Evolutionary conservation across 108 stramenopile species (phyloP).

Genomic region (Thalassiosira profunda): DNA sequence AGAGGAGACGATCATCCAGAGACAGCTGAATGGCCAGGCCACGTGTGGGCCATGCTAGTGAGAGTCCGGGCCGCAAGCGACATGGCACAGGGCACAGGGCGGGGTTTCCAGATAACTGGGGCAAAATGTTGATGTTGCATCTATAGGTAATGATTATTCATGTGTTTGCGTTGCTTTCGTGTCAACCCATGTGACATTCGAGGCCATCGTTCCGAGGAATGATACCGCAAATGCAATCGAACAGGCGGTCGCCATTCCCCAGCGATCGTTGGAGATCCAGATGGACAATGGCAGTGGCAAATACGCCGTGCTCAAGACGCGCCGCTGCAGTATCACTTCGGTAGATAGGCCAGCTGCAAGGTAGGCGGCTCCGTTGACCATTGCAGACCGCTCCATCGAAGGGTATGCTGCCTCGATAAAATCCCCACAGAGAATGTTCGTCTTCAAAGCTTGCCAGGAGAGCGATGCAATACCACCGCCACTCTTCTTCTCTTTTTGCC

Average conservation of each 20-base stretch:
- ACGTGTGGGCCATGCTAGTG: no score
- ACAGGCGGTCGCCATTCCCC: constrained; percentile 41
- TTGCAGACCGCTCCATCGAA: constrained; percentile 61
- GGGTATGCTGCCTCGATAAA: constrained; percentile 92
- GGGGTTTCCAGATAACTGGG: no score
- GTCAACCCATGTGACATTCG: no score
- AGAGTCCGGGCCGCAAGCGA: no score
- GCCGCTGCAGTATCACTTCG: constrained; percentile 33
- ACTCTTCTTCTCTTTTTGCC: neutral
- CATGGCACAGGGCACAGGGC: no score
- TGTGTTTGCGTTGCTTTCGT: no score
- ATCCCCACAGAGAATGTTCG: constrained; percentile 83
- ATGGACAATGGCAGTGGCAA: constrained; percentile 62
- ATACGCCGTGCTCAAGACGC: constrained; percentile 60
- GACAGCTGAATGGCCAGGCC: no score
- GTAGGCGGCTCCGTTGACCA: constrained; percentile 69
- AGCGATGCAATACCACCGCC: constrained; percentile 20
- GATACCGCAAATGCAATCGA: constrained; percentile 51
- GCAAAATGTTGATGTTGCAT: no score
- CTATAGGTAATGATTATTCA: no score
- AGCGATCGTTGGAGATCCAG: constrained; percentile 54
- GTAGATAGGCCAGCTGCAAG: constrained; percentile 63
- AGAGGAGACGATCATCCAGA: no score
- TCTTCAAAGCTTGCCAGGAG: constrained; percentile 57
- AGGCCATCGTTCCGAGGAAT: constrained; percentile 41